These are phyloP conservation scores for Polyporus arcularius DNA, from an alignment of 768 basidiomycete species.

Conservation along the genomic window DNA sequence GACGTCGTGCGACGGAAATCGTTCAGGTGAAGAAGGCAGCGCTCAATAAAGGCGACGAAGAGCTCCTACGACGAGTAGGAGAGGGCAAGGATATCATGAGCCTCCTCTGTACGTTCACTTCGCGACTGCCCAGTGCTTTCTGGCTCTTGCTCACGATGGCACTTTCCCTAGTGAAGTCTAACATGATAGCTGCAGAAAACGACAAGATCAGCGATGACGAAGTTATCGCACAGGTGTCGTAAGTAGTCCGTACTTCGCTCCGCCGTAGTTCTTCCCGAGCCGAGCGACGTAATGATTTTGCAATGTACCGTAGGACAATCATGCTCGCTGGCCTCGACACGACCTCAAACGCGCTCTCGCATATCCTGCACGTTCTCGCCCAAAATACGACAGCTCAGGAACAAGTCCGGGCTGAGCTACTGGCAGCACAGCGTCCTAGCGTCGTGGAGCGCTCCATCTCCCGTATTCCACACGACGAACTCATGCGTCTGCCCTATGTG, in stretches of 20 bases:
- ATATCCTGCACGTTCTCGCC: not conserved
- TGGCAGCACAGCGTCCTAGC: not conserved
- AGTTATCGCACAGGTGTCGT: conserved; percentile 3
- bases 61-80: too few species aligned
- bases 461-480: conserved; percentile 28
- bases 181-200: not conserved
- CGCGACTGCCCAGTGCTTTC: conserved; percentile 5
- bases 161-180: conserved; percentile 3
- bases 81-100: not conserved
- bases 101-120: not conserved
- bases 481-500: conserved; percentile 37
- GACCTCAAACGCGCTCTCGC: not conserved
- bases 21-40: conserved; percentile 38
- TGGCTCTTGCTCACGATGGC: not conserved
- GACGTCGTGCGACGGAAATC: conserved; percentile 36
- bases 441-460: not conserved
- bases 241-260: not conserved
- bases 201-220: not conserved
- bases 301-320: conserved; percentile 1
- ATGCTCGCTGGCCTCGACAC: not conserved
- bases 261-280: not conserved
- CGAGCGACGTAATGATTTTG: too few species aligned
- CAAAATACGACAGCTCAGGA: not conserved
- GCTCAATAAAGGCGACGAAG: conserved; percentile 27
- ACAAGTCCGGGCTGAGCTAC: not conserved